A percentile compares a stretch with the other conserved stretches of the same genome.
These are phyloP conservation scores for Agrostemma githago DNA, from an alignment of 148 eudicot genomes.

Conservation along the genomic window DNA sequence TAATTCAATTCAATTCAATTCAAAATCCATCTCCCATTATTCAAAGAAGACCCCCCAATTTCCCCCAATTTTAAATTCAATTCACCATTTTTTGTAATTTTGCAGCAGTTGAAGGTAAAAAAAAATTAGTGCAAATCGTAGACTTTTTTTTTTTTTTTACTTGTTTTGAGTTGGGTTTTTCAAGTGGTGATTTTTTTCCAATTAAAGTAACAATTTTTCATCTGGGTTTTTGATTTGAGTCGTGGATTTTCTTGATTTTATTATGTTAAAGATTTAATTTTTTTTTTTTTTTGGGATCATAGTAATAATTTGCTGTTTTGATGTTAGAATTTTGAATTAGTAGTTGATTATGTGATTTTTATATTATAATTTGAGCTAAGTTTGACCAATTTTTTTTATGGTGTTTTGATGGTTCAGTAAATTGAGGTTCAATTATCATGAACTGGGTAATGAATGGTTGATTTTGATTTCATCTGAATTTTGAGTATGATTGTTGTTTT, in stretches of 20 bases:
- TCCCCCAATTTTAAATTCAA: neutral
- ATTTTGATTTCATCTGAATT: constrained; percentile 1
- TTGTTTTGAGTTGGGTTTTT: neutral
- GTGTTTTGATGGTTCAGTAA: too few species aligned
- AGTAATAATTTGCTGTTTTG: too few species aligned
- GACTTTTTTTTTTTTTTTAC: constrained; percentile 13
- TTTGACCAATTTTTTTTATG: too few species aligned
- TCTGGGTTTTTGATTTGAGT: constrained; percentile 1
- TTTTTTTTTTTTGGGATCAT: neutral
- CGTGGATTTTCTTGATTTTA: constrained; percentile 12
- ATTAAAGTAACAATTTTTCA: neutral
- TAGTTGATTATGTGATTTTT: too few species aligned
- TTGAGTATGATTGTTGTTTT: neutral
- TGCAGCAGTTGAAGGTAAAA: neutral
- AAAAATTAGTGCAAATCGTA: neutral
- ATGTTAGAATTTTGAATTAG: neutral
- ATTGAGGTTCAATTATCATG: too few species aligned
- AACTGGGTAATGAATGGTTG: neutral
- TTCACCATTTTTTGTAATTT: neutral
- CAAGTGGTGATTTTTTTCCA: neutral
- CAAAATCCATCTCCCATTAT: neutral
- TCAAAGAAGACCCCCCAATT: neutral
- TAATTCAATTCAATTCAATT: too few species aligned
- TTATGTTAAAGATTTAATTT: too few species aligned
- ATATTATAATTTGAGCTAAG: too few species aligned